These are phyloP conservation scores for Linum usitatissimum DNA, from an alignment of 345 rosid genomes.

Conservation along the genomic window DNA sequence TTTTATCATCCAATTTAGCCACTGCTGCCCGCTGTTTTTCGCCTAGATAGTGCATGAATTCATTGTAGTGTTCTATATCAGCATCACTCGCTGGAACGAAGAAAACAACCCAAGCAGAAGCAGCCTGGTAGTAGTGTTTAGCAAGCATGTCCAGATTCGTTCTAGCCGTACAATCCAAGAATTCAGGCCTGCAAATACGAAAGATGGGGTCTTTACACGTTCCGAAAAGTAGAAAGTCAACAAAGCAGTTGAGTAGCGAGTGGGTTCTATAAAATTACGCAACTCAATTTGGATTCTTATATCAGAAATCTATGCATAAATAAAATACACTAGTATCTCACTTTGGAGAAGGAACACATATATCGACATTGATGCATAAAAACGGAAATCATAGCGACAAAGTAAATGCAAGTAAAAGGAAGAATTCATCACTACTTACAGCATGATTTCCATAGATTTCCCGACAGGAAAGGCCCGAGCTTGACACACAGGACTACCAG, in stretches of 20 bases:
- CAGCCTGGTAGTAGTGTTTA: constrained; percentile 88
- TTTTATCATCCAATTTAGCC: constrained; percentile 77
- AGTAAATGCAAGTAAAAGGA: background rate
- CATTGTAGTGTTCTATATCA: constrained; percentile 74
- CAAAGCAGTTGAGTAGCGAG: background rate
- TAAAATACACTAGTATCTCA: too few species aligned
- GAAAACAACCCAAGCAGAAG: constrained; percentile 88
- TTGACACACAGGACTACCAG: constrained; percentile 82
- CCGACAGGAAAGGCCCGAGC: constrained; percentile 95
- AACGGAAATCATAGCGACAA: too few species aligned
- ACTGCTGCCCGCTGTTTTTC: constrained; percentile 97
- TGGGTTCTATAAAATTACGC: too few species aligned
- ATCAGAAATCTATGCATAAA: too few species aligned
- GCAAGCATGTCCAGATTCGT: constrained; percentile 92
- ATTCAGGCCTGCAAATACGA: constrained; percentile 60
- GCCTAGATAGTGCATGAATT: constrained; percentile 82
- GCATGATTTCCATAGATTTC: constrained; percentile 61
- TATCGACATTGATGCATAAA: too few species aligned
- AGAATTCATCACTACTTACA: constrained; percentile 42
- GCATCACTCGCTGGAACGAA: constrained; percentile 84
- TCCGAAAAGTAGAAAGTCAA: background rate
- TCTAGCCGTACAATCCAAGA: constrained; percentile 91
- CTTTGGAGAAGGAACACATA: too few species aligned
- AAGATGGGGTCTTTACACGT: background rate
- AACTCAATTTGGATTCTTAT: too few species aligned